phyloP scores from a whole-genome alignment of 2,329 filamentous ascomycete species.

The Metarhizium guizhouense region DNA sequence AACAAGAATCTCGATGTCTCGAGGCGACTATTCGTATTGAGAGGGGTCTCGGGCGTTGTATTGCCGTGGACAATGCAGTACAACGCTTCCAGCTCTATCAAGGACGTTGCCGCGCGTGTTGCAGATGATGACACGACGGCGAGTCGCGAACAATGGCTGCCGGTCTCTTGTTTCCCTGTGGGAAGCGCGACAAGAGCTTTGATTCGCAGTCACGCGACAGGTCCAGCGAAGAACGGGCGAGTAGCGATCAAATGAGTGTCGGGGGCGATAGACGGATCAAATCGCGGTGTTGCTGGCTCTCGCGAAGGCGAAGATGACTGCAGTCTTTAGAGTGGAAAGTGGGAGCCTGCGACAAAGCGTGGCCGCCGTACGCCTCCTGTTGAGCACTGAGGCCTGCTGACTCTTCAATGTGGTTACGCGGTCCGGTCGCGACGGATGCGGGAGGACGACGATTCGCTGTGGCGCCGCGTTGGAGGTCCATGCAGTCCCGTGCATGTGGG shows the following conservation, averaged over 20 bases:
- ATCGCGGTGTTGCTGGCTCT: background rate
- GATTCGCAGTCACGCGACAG: background rate
- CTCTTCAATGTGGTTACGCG: slow-evolving; percentile 17
- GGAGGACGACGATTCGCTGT: slow-evolving; percentile 3
- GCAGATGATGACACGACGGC: background rate
- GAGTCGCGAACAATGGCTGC: background rate
- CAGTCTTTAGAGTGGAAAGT: background rate
- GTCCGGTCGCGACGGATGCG: slow-evolving; percentile 21
- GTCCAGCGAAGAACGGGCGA: background rate
- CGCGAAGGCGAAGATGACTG: background rate
- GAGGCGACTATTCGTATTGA: background rate
- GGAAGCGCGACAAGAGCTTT: background rate
- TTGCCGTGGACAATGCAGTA: background rate
- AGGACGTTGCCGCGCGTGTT: background rate
- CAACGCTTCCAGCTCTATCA: background rate
- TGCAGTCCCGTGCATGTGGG: too few relatives aligned
- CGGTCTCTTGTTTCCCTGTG: background rate
- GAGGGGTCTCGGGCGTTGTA: background rate
- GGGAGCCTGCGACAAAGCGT: background rate
- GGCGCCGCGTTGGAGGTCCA: background rate
- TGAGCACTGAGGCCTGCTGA: slow-evolving; percentile 3
- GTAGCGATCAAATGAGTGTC: background rate
- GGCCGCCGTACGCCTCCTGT: background rate
- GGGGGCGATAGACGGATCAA: background rate
- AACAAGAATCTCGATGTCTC: background rate